phyloP scores from a whole-genome alignment of 805 yeast genomes.

The Ogataea methanolica region DNA sequence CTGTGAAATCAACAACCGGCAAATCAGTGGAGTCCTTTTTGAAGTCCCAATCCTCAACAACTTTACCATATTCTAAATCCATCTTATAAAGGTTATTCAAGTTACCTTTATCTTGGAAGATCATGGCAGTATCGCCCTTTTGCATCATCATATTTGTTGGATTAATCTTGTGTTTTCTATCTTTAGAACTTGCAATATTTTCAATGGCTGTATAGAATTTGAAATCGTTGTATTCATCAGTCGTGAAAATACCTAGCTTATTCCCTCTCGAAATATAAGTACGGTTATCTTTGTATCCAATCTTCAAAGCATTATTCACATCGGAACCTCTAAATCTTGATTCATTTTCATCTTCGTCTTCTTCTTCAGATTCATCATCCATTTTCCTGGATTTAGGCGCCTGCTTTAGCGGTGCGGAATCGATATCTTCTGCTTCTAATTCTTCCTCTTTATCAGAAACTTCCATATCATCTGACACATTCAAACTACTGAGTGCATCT shows the following conservation, averaged over 20 bases:
- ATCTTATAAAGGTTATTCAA: slow-evolving; percentile 52
- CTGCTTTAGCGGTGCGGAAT: not conserved
- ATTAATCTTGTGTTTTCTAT: slow-evolving; percentile 35
- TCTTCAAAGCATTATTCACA: slow-evolving; percentile 59
- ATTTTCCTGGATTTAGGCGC: not conserved
- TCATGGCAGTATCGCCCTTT: slow-evolving; percentile 62
- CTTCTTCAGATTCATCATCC: slow-evolving; percentile 6
- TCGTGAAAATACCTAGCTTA: slow-evolving; percentile 74
- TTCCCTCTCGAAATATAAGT: slow-evolving; percentile 78
- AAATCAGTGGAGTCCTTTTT: slow-evolving; percentile 29
- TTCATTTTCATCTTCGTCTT: slow-evolving; percentile 34
- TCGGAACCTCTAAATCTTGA: slow-evolving; percentile 21
- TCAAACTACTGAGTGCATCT: slow-evolving; percentile 45
- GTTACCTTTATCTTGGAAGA: slow-evolving; percentile 52
- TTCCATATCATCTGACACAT: slow-evolving; percentile 20
- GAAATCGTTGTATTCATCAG: slow-evolving; percentile 46
- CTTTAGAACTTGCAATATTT: slow-evolving; percentile 47
- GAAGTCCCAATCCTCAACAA: slow-evolving; percentile 83
- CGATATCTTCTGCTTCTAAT: slow-evolving; percentile 31
- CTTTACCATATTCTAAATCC: slow-evolving; percentile 76
- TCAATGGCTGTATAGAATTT: slow-evolving; percentile 67
- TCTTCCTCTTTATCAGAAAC: slow-evolving; percentile 29
- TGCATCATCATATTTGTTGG: slow-evolving; percentile 76
- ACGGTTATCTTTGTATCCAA: slow-evolving; percentile 66
- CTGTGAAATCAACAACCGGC: slow-evolving; percentile 57